phyloP scores from a whole-genome alignment of 306 rosid genomes.

The Glycine soja region DNA sequence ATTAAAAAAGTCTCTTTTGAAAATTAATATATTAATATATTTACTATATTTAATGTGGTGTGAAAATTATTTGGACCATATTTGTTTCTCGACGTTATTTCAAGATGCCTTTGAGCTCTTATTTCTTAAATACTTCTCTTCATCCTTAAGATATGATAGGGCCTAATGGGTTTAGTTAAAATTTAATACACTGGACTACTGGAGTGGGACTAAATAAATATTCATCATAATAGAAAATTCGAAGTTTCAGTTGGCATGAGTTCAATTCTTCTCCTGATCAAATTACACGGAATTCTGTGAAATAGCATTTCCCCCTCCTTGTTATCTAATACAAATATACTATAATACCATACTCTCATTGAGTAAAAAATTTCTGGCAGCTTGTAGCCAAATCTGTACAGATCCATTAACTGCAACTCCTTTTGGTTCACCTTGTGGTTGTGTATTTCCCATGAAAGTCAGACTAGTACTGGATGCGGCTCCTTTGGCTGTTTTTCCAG shows the following conservation, averaged over 20 bases:
- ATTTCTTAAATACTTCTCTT: conserved; percentile 4
- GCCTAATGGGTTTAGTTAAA: conserved; percentile 25
- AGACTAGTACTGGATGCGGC: conserved; percentile 79
- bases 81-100: conserved; percentile 34
- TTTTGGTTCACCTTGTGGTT: conserved; percentile 95
- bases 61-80: conserved; percentile 2
- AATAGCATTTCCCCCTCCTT: background rate
- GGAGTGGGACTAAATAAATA: conserved; percentile 3
- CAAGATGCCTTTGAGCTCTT: conserved; percentile 17
- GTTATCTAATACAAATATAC: background rate
- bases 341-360: conserved; percentile 44
- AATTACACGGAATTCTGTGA: conserved; percentile 11
- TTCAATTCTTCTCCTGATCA: conserved; percentile 24
- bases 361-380: conserved; percentile 52
- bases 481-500: conserved; percentile 75
- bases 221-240: background rate
- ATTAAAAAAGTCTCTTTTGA: background rate
- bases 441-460: conserved; percentile 94
- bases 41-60: background rate
- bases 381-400: conserved; percentile 79
- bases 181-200: background rate
- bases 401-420: conserved; percentile 88
- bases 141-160: conserved; percentile 12
- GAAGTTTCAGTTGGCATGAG: conserved; percentile 13
- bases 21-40: conserved; percentile 4